Conservation (phyloP, 2,329 filamentous ascomycete species). For the Calonectria ilicicola region DNA sequence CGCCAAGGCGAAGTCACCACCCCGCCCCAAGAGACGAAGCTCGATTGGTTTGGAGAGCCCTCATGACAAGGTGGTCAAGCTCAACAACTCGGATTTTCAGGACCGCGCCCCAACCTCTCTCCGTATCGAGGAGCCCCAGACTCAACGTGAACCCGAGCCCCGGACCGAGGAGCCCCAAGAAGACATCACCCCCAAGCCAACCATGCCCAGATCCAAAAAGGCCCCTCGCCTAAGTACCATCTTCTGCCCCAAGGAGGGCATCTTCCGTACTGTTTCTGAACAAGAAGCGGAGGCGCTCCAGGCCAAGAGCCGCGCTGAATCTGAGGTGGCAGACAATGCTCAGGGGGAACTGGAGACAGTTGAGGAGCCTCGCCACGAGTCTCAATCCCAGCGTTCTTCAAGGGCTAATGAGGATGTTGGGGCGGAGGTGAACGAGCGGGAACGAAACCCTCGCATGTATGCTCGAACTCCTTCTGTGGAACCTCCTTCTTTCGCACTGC, state of each 20-base stretch:
- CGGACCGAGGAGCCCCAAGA: conserved; percentile 20
- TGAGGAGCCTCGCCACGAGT: conserved; percentile 15
- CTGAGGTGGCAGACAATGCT: conserved; percentile 30
- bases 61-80: conserved; percentile 50
- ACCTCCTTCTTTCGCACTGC: conserved; percentile 68
- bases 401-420: conserved; percentile 18
- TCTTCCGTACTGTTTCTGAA: conserved; percentile 71
- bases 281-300: conserved; percentile 61
- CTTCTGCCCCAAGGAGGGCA: conserved; percentile 72
- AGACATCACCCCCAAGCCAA: conserved; percentile 31
- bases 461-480: conserved; percentile 73
- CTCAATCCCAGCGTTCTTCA: conserved; percentile 18
- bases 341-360: conserved; percentile 7
- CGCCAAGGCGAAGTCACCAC: conserved; percentile 51
- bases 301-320: conserved; percentile 41
- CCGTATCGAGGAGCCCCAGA: conserved; percentile 34
- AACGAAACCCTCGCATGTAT: conserved; percentile 55
- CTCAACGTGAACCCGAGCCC: conserved; percentile 11
- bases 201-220: conserved; percentile 47
- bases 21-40: conserved; percentile 39
- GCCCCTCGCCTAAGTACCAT: conserved; percentile 64
- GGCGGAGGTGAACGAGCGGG: conserved; percentile 46
- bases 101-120: conserved; percentile 29
- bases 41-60: conserved; percentile 41
- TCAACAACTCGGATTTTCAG: conserved; percentile 46